Base-by-base conservation (phyloP, 1,139 yeast species). In the Diutina sp. region DNA sequence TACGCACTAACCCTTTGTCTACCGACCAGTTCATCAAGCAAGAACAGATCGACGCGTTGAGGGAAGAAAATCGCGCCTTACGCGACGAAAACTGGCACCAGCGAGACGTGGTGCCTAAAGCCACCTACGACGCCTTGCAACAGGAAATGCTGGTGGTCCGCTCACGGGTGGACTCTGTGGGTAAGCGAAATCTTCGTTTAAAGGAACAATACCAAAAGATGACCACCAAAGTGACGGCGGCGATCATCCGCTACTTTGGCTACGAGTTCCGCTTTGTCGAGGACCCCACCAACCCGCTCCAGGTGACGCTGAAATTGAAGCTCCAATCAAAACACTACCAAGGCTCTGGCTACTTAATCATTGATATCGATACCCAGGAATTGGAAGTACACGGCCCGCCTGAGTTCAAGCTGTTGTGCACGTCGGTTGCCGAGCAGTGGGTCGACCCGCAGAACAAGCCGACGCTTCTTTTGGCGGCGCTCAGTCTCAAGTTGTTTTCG, bases 391-490 rank as follows among this genome's bases (percentile, higher is more conserved):
- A 69, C 59, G 80, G 80, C 2, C 66, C 69, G 56, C 68, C 70
- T 55, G 81, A 74, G 54, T 77, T 81, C 63, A 73, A 79, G 59
- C 62, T 66, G 16, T 67, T 78, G 57, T 84, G 85, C 69, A 82
- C 81, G 58, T 79, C 80, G 47, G 71, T 88, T 57, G 77, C 87
- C 29, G 70, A 77, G 18, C 78, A 79, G 59, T 89, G 95, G 90
- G 81, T 87, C 2, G 76, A 76, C 55, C 87, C 85, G 56, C 79
- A 83, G 60, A 80, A 79, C 51, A 90, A 88, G 62, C 81, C 89
- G 29, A 89, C 95, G 0, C 87, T 95, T 62, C 86, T 90, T 64
- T 71, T 90, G 58, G 85, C 95, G 58, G 90, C 95, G 0, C 72
- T 90, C 60, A 87, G 84, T 56, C 71, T 90, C 58, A 85, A 80